Base-by-base conservation (phyloP, 225 moss, liverwort and hornwort genomes). In the Thuidium tamariscinum region DNA sequence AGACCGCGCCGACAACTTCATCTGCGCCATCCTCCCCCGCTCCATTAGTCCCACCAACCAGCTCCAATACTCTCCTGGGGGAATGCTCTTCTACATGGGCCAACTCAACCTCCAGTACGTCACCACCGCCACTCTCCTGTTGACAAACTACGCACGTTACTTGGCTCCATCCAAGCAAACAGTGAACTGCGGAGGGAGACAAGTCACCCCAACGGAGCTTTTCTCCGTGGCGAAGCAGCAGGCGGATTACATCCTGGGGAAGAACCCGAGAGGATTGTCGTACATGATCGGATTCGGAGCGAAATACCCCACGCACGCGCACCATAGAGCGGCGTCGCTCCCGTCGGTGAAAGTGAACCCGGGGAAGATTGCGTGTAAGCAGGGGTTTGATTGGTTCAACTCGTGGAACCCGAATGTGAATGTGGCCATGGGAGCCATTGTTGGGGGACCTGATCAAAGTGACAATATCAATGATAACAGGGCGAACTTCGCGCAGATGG, bases 191-290 rank as follows among this genome's bases (percentile, higher is more conserved):
- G 88, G 87, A 27, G 89, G 81, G 25, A 71, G 46, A 55, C 54
- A 86, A 62, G 57, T 89, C 65, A 91, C 44, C 25, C 57, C 70
- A 42, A 71, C 20, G 51, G 54, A 87, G 89, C 80, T 89, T 68
- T 82, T 83, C 93, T 8, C 82, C 37, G 71, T 89, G 39, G 91
- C 90, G 39, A 57, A 82, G 6, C 64, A 67, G 44, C 90, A 89
- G 78, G 86, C 91, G 37, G 93, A 96, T 84, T 95, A 96, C 89
- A 92, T 96, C 57, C 87, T 96, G 14, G 96, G 96, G n/a, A 56
- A 54, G 2, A 96, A 96, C 81, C 96, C 93, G 0, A 83, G 52
- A 65, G 93, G 93, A 11, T 61, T 93, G 88, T 95, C 95, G 7
- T 96, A 94, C 90, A 93, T 96, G 96, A 90, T 89, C 12, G 88